Evolutionary conservation across 2,329 filamentous ascomycete species (phyloP), one percentile per base, ranked within the genome.

Genomic region (Cladosporium sp.): DNA sequence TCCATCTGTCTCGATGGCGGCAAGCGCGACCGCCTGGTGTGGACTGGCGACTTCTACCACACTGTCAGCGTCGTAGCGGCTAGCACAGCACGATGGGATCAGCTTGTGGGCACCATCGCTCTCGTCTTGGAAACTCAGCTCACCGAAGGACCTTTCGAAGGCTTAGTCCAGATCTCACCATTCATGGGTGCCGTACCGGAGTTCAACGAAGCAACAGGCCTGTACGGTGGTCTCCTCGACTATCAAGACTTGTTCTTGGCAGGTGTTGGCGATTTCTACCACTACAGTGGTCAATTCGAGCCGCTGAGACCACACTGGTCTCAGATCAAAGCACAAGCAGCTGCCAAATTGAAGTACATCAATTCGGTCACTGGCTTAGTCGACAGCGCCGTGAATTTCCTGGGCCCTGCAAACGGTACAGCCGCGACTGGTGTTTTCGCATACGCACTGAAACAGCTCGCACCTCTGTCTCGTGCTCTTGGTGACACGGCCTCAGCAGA

Each of bases 21-120:
- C 0, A 82, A 81, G 66, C 72, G 80, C 6, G 80, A 82, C 66
- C 73, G 80, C 0, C 71, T 80, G 1, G 73, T 80, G 5, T 82
- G 80, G 80, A 73, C 76, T 3, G 80, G 80, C 5, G 80, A 82
- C 65, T 81, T 80, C 63, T 78, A 77, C 49, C 79, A 82, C 68
- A 81, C 81, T 0, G 71, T 75, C 1, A 73, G 76, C 12, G 75
- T 81, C 21, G 70, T 81, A 12, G 73, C 71, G 0, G 71, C 73
- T 1, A 78, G 75, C 8, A 82, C 80, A 1, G 70, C 72, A 12
- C 74, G 77, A 4, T 73, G 67, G n/a, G 79, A 81, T 28, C 72
- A 77, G 21, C 67, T 78, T 2, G 59, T 74, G 0, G 78, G 78
- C 1, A 78, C 74, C 0, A 71, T 82, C 21, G 68, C 76, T 11